phyloP scores from a whole-genome alignment of 202 grass and related monocot genomes.

The Saccharum hybrid region DNA sequence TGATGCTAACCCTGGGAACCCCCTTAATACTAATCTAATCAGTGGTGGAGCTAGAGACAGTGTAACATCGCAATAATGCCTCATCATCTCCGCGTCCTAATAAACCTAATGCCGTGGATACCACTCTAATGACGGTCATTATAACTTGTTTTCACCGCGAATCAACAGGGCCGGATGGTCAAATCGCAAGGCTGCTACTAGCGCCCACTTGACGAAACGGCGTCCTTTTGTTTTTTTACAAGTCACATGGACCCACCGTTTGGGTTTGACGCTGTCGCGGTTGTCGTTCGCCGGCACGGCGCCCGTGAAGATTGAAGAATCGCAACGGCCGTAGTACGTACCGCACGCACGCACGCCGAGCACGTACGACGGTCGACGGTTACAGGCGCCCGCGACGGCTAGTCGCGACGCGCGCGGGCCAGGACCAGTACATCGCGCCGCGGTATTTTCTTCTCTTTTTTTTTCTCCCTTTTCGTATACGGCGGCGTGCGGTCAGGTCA shows the following conservation, averaged over 20 bases:
- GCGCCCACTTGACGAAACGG: too few relatives aligned
- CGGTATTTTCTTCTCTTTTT: too few relatives aligned
- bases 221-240: too few relatives aligned
- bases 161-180: neutral
- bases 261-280: neutral
- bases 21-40: too few relatives aligned
- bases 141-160: neutral
- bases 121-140: slow-evolving; percentile 9
- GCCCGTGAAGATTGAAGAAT: slow-evolving; percentile 8
- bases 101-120: neutral
- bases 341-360: neutral
- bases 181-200: neutral
- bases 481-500: too few relatives aligned
- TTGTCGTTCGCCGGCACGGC: neutral
- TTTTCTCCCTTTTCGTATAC: too few relatives aligned
- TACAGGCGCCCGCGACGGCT: neutral
- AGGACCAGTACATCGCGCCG: too few relatives aligned
- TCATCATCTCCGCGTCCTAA: neutral
- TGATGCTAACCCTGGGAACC: too few relatives aligned
- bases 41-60: neutral
- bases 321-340: neutral
- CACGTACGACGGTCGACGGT: slow-evolving; percentile 15
- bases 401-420: too few relatives aligned
- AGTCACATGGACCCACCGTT: too few relatives aligned
- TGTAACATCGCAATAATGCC: neutral